Base-by-base conservation (phyloP, 306 rosid genomes). In the Rosa chinensis region DNA sequence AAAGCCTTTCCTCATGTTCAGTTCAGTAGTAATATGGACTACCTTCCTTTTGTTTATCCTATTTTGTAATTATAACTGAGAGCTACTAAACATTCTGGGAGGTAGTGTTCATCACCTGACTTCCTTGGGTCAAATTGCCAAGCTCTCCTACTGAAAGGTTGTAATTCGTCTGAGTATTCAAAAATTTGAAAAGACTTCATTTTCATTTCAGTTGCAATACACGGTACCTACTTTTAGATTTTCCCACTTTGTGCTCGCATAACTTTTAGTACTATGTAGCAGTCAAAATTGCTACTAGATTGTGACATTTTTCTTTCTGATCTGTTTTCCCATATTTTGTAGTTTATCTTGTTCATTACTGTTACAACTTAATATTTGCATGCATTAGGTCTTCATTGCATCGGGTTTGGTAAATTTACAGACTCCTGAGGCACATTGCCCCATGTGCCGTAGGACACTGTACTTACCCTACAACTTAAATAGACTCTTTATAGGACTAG, bases 401-500 rank as follows among this genome's bases (percentile, higher is more conserved):
- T 92, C 80, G 89, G 69, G 90, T 84, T 94, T 94, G 97, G 94
- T 94, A 81, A 90, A 87, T 81, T 89, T 94, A 67, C 97, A 90
- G 45, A 86, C 93, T 8, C 87, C 97, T 72, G 91, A 90, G 76
- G 98, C 97, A 13, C 94, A 88, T 87, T 92, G 90, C 82, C 92
- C 93, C 80, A 89, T 92, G 98, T 90, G 97, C 84, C 91, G 87
- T 58, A 85, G 94, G 78, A 58, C 63, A n/a, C 8, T 56, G 14
- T 21, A 4, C 14, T 3, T 58, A 21, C 64, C 8, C 32, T 8
- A 21, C 23, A 58, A 3, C 43, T 63, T 13, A 2, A 32, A 18
- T 55, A 55, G 25, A 55, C 25, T 55, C 61, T 55, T 55, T 53
- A 62, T 12, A 63, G 40, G n/a, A 32, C 42, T 63, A 11, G 40